Evolutionary conservation across 306 rosid species (phyloP).

Genomic region (Rubus parviflorus): DNA sequence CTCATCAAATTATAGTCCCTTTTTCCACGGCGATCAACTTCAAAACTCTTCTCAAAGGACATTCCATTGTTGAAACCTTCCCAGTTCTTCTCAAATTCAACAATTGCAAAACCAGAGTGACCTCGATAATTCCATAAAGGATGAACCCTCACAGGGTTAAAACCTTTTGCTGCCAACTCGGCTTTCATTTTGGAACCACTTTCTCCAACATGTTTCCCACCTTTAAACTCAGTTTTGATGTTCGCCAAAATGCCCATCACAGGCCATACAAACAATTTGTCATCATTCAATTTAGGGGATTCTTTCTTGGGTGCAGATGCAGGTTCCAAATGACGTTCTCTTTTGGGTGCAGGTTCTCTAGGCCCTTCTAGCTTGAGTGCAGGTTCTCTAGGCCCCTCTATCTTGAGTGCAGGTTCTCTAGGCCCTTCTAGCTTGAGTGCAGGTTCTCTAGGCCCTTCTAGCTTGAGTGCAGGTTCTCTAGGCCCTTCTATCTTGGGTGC

Average conservation of each 20-base stretch:
- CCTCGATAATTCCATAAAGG: conserved; percentile 64
- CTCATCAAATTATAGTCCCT: conserved; percentile 32
- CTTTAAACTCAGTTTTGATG: conserved; percentile 43
- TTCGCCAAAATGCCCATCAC: conserved; percentile 74
- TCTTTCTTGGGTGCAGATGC: conserved; percentile 22
- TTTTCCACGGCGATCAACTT: conserved; percentile 48
- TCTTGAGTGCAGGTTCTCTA: neutral
- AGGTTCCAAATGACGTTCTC: too few species aligned
- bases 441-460: neutral
- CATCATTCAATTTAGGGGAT: neutral
- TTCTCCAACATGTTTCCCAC: conserved; percentile 54
- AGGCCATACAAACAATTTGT: conserved; percentile 60
- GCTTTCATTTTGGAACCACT: conserved; percentile 64
- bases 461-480: neutral
- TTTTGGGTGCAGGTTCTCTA: neutral
- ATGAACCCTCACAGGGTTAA: conserved; percentile 61
- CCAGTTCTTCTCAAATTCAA: conserved; percentile 65
- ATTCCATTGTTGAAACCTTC: conserved; percentile 67
- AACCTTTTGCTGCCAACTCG: conserved; percentile 54
- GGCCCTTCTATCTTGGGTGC: neutral
- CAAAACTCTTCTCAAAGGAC: conserved; percentile 64
- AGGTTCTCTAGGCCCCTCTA: too few species aligned
- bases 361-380: neutral
- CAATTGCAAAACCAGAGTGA: conserved; percentile 70
- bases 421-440: conserved; percentile 8